Conservation (phyloP, 2,329 filamentous ascomycete genomes). For the Clonostachys chloroleuca region DNA sequence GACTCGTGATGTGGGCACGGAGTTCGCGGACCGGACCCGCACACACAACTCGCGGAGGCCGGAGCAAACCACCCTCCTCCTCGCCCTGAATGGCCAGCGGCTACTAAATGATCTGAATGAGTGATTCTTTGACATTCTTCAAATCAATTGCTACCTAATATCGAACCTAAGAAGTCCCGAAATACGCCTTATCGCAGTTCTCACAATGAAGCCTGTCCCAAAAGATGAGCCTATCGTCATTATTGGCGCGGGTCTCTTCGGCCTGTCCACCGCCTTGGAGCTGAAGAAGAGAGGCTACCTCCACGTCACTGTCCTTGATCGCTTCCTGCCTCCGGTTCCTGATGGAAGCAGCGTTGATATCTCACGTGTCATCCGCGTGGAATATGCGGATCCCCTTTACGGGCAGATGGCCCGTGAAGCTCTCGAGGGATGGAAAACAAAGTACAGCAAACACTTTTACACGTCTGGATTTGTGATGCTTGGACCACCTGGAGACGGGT, state of each 20-base stretch:
- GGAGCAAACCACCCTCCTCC: no score
- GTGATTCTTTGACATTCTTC: no score
- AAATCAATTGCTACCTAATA: no score
- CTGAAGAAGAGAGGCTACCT: slow-evolving; percentile 1
- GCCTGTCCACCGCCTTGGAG: slow-evolving; percentile 4
- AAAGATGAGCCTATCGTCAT: slow-evolving; percentile 3
- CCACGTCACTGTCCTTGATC: not conserved
- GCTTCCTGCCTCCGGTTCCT: not conserved
- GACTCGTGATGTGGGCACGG: no score
- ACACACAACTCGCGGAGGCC: no score
- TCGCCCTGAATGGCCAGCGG: no score
- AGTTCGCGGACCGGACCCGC: no score
- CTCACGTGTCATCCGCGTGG: slow-evolving; percentile 36
- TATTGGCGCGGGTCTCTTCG: slow-evolving; percentile 5
- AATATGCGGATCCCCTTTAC: slow-evolving; percentile 64
- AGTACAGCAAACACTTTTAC: slow-evolving; percentile 20
- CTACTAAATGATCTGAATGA: no score
- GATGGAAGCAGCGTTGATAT: slow-evolving; percentile 31
- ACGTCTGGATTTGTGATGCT: slow-evolving; percentile 24
- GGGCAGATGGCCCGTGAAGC: slow-evolving; percentile 45
- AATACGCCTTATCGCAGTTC: no score
- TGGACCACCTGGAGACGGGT: slow-evolving; percentile 6
- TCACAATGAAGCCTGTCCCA: not conserved
- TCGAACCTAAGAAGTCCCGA: no score
- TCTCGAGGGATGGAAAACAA: slow-evolving; percentile 13